These are phyloP conservation scores for Plasmopara viticola DNA, from an alignment of 352 stramenopile genomes.

Conservation along the genomic window DNA sequence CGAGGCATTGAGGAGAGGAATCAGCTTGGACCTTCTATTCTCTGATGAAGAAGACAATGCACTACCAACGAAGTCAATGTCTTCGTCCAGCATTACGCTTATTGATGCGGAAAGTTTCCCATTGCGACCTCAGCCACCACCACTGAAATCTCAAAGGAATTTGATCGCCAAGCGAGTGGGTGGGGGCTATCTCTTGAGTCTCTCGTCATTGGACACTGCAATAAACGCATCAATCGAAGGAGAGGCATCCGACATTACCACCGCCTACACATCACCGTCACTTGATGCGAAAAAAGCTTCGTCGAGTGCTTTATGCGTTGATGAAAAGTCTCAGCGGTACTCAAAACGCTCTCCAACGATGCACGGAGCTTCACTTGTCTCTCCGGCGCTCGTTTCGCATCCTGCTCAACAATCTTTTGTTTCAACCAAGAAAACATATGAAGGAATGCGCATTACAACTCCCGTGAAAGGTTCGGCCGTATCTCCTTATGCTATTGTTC, in stretches of 20 bases:
- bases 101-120: background rate
- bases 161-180: constrained; percentile 47
- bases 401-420: background rate
- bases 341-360: constrained; percentile 9
- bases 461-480: constrained; percentile 7
- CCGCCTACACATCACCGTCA: too few species aligned
- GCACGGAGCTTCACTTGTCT: constrained; percentile 5
- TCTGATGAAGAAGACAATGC: constrained; percentile 31
- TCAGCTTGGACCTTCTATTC: constrained; percentile 58
- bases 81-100: constrained; percentile 7
- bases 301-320: too few species aligned
- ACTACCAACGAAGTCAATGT: constrained; percentile 8
- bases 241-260: background rate
- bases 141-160: constrained; percentile 7
- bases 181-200: constrained; percentile 44
- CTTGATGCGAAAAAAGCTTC: too few species aligned
- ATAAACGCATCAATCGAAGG: too few species aligned
- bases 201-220: constrained; percentile 9
- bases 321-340: background rate
- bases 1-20: constrained; percentile 24
- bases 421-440: constrained; percentile 2
- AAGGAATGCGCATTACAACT: constrained; percentile 7
- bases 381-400: background rate
- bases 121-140: constrained; percentile 17
- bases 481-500: constrained; percentile 22